Evolutionary conservation across 441 rosid genomes (phyloP).

Genomic region (Raphanus hybrid): DNA sequence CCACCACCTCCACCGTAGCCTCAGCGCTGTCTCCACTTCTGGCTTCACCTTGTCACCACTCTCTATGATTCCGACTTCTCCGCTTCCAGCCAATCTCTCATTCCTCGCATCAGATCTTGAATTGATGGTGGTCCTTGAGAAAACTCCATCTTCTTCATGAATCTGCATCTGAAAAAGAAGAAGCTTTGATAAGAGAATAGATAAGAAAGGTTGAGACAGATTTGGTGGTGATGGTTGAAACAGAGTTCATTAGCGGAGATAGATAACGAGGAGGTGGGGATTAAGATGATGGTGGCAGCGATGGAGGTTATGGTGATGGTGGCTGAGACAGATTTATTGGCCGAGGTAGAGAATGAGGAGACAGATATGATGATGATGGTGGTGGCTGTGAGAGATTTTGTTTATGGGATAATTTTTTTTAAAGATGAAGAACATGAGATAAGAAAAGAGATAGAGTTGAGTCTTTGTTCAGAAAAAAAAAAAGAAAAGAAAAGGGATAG

Average conservation of each 20-base stretch:
- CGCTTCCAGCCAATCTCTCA: no score
- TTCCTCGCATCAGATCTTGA: no score
- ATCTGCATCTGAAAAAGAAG: not conserved
- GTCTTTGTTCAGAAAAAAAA: no score
- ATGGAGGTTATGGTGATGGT: not conserved
- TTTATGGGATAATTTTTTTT: no score
- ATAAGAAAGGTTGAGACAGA: not conserved
- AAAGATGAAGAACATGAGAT: not conserved
- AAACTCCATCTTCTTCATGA: no score
- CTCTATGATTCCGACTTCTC: not conserved
- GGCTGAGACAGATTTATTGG: not conserved
- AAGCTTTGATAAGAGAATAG: not conserved
- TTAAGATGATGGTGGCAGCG: not conserved
- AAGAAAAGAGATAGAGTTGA: not conserved
- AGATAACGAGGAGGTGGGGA: not conserved
- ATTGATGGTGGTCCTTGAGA: no score
- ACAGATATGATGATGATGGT: not conserved
- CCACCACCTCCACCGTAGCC: not conserved
- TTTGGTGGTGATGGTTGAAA: not conserved
- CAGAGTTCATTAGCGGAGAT: not conserved
- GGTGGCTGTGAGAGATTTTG: not conserved
- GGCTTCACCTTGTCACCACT: not conserved
- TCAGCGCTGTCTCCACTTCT: not conserved
- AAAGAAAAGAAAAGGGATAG: not conserved
- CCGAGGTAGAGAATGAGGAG: not conserved